phyloP scores from a whole-genome alignment of 192 early-diverging fungal genomes.

The Spinellus fusiger region DNA sequence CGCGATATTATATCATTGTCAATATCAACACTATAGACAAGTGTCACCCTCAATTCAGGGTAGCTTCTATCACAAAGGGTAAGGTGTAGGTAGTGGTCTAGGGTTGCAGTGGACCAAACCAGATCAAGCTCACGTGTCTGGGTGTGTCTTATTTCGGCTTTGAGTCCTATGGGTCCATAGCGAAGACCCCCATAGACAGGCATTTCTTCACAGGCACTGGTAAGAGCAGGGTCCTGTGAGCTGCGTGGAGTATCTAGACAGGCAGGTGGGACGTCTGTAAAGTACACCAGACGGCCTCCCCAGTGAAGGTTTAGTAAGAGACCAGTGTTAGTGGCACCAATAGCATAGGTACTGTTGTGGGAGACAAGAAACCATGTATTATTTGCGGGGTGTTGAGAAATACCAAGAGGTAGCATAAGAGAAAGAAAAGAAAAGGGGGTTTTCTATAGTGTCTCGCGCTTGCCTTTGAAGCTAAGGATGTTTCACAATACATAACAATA shows the following conservation, averaged over 20 bases:
- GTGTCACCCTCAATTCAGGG: not conserved
- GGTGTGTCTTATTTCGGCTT: not conserved
- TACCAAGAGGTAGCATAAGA: conserved; percentile 6
- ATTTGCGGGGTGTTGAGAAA: not conserved
- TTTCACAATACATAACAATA: too few species aligned
- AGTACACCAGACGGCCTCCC: conserved; percentile 1
- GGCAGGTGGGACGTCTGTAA: not conserved
- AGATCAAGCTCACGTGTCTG: conserved; percentile 19
- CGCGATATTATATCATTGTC: conserved; percentile 9
- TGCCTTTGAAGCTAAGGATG: too few species aligned
- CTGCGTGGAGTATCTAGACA: not conserved
- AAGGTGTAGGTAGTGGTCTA: not conserved
- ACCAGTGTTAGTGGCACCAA: not conserved
- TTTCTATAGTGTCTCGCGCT: too few species aligned
- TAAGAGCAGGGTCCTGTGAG: conserved; percentile 17
- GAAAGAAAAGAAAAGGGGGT: not conserved
- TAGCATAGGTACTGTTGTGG: conserved; percentile 3
- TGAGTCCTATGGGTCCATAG: conserved; percentile 7
- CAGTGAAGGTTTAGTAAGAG: conserved; percentile 14
- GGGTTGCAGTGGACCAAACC: not conserved
- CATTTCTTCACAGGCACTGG: conserved; percentile 8
- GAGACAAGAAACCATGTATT: conserved; percentile 12
- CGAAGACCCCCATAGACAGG: conserved; percentile 19
- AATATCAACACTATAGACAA: conserved; percentile 7
- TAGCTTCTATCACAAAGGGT: not conserved